Evolutionary conservation across 148 eudicot genomes (phyloP).

Genomic region (Rhododendron vialii): DNA sequence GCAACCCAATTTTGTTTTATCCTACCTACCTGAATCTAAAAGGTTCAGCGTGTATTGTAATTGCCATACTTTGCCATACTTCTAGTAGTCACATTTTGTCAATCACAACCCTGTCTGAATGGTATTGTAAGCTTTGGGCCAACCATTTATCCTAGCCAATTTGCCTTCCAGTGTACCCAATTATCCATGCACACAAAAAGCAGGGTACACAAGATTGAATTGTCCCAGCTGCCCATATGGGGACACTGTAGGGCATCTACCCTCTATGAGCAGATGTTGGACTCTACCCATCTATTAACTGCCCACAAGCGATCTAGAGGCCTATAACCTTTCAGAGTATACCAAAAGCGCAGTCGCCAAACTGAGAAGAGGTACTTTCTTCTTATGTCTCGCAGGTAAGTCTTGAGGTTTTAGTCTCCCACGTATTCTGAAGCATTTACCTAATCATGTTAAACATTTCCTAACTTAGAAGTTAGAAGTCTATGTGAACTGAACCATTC

Average conservation of each 20-base stretch:
- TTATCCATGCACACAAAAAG: neutral
- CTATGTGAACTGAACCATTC: neutral
- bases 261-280: neutral
- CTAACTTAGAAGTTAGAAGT: neutral
- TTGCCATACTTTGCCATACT: neutral
- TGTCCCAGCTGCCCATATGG: neutral
- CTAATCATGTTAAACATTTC: neutral
- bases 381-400: neutral
- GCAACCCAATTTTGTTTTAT: neutral
- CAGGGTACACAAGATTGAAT: neutral
- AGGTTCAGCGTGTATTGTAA: neutral
- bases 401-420: neutral
- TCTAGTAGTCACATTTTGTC: neutral
- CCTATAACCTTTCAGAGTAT: neutral
- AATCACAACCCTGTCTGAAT: neutral
- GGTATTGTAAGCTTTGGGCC: neutral
- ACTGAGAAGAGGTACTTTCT: neutral
- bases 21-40: neutral
- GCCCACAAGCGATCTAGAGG: neutral
- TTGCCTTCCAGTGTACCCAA: neutral
- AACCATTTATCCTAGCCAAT: neutral
- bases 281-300: neutral
- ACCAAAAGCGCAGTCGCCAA: neutral
- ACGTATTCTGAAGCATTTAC: neutral
- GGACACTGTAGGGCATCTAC: neutral